Percentiles rank a stretch among this genome's conserved stretches.
Conservation (phyloP, 192 early-diverging fungal genomes). For the Umbelopsis isabellina region DNA sequence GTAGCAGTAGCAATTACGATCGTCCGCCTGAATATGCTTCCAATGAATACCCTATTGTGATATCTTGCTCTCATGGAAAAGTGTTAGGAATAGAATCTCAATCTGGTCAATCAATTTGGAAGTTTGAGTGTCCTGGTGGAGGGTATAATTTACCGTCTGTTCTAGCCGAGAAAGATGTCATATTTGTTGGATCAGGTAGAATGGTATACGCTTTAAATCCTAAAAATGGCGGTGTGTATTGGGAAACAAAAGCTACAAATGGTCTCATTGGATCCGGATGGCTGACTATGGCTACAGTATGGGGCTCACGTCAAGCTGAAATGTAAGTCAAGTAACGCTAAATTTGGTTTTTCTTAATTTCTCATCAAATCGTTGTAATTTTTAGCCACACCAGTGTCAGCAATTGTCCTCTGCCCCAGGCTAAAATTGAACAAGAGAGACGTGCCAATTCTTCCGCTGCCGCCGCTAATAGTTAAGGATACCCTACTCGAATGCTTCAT, state of each 20-base stretch:
- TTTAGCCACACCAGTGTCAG: not conserved
- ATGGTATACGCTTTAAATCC: constrained; percentile 24
- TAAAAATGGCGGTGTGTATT: constrained; percentile 11
- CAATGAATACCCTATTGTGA: not conserved
- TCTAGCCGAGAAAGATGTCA: constrained; percentile 18
- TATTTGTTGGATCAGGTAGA: constrained; percentile 27
- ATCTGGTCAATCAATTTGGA: constrained; percentile 26
- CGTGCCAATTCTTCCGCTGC: not conserved
- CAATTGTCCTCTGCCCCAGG: not conserved
- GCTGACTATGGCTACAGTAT: constrained; percentile 28
- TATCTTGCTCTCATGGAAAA: constrained; percentile 26
- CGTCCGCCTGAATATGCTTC: not conserved
- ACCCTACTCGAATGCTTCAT: too few relatives aligned
- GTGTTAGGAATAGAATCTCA: constrained; percentile 22
- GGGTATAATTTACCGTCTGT: constrained; percentile 25
- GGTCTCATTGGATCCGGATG: constrained; percentile 1
- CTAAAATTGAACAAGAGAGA: not conserved
- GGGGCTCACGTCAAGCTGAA: constrained; percentile 26
- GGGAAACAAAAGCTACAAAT: constrained; percentile 12
- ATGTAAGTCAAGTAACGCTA: not conserved
- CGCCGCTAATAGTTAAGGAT: not conserved
- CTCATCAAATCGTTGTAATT: not conserved
- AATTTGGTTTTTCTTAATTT: too few relatives aligned
- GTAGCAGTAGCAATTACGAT: not conserved
- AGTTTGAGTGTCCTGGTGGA: constrained; percentile 27